These are phyloP conservation scores for Letharia lupina DNA, from an alignment of 495 filamentous ascomycete species.

Conservation along the genomic window DNA sequence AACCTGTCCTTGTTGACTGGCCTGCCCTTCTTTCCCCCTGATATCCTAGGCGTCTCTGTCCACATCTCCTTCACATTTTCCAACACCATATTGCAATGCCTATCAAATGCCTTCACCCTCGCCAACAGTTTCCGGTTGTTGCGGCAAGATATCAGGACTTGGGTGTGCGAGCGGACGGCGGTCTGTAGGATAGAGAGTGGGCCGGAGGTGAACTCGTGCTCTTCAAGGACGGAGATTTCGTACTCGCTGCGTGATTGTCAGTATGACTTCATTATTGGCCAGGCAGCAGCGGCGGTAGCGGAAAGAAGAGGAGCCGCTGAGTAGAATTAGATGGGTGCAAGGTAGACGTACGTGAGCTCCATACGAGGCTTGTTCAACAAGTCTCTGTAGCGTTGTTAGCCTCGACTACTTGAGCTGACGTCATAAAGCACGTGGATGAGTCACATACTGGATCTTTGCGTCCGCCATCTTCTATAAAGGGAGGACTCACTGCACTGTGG, in stretches of 20 bases:
- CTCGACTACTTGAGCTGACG: constrained; percentile 22
- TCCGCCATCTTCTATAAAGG: constrained; percentile 57
- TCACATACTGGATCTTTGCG: constrained; percentile 66
- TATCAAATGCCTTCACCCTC: constrained; percentile 78
- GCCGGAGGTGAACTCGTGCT: constrained; percentile 81
- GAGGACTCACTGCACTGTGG: constrained; percentile 17
- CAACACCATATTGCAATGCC: constrained; percentile 96
- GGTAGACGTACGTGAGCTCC: constrained; percentile 64
- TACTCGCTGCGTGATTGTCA: constrained; percentile 54
- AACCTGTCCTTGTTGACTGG: constrained; percentile 97
- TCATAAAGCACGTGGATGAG: constrained; percentile 23
- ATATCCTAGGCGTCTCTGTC: constrained; percentile 79
- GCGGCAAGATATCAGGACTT: constrained; percentile 83
- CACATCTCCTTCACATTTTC: constrained; percentile 99
- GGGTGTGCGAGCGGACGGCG: constrained; percentile 75
- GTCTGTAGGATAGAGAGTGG: constrained; percentile 89
- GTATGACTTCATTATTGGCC: neutral
- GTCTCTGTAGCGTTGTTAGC: constrained; percentile 48
- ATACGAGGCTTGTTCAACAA: constrained; percentile 69
- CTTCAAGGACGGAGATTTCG: constrained; percentile 79
- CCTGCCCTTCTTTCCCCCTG: constrained; percentile 72
- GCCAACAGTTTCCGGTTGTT: constrained; percentile 82
- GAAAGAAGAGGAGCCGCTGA: constrained; percentile 13
- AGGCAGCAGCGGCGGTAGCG: neutral
- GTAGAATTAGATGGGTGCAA: constrained; percentile 2